Evolutionary conservation across 768 basidiomycete genomes (phyloP).

Genomic region (Lactifluus hygrophoroides): DNA sequence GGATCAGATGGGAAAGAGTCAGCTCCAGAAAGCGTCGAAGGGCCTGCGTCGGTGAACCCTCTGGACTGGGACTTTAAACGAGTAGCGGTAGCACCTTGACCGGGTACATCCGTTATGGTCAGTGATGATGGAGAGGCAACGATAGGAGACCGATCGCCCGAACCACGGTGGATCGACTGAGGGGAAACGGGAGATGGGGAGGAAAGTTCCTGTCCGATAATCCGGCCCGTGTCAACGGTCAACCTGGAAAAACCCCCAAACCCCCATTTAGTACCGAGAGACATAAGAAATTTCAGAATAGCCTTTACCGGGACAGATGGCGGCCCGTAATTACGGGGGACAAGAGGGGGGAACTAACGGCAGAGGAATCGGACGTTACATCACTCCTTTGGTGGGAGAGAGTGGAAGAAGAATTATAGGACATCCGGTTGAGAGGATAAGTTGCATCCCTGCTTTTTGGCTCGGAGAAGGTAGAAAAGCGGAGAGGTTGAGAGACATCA

Average conservation of each 20-base stretch:
- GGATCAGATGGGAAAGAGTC: neutral
- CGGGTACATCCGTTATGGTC: constrained; percentile 10
- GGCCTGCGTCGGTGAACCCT: constrained; percentile 12
- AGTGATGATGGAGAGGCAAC: constrained; percentile 17
- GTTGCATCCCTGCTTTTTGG: constrained; percentile 35
- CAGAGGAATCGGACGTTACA: constrained; percentile 15
- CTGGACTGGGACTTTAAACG: constrained; percentile 14
- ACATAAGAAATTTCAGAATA: neutral
- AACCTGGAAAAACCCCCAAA: neutral
- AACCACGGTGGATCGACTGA: neutral
- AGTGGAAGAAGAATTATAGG: constrained; percentile 53
- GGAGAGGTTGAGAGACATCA: constrained; percentile 34
- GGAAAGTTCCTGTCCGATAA: constrained; percentile 6
- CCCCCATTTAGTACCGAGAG: neutral
- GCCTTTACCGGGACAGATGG: constrained; percentile 15
- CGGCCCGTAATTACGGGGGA: constrained; percentile 1
- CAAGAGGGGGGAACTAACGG: constrained; percentile 11
- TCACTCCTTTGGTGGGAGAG: constrained; percentile 33
- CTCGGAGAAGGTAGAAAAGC: constrained; percentile 47
- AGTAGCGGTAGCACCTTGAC: neutral
- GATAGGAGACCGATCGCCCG: neutral
- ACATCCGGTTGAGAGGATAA: constrained; percentile 37
- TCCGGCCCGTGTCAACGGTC: constrained; percentile 17
- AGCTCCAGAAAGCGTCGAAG: neutral
- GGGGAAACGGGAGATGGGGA: constrained; percentile 5